Percentiles rank a stretch among this genome's conserved stretches.
Conservation (phyloP, 345 rosid species). For the Acer campestre region DNA sequence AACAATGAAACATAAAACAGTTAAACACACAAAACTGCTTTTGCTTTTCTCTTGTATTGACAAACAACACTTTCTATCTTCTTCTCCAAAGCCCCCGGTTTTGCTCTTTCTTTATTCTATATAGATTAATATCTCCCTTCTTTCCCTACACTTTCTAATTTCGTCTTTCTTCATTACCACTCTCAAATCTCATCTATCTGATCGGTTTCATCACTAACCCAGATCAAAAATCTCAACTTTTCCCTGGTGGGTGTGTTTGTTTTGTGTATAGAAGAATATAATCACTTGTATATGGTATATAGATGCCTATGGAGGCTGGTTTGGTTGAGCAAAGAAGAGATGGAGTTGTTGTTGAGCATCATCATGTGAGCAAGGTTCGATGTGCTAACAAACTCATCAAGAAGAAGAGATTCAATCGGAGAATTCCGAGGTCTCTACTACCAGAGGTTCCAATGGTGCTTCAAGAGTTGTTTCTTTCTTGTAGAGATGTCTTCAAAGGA, state of each 20-base stretch:
- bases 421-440: neutral
- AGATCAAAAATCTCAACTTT: neutral
- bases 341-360: conserved; percentile 11
- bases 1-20: too few relatives aligned
- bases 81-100: conserved; percentile 57
- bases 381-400: conserved; percentile 29
- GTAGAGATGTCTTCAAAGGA: conserved; percentile 55
- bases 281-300: neutral
- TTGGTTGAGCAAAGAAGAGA: conserved; percentile 37
- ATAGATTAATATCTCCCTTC: neutral
- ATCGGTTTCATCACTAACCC: neutral
- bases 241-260: neutral
- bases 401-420: conserved; percentile 36
- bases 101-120: conserved; percentile 28
- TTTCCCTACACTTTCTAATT: neutral
- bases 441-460: conserved; percentile 25
- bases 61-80: neutral
- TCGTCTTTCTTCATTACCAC: too few relatives aligned
- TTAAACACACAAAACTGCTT: neutral
- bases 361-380: conserved; percentile 31
- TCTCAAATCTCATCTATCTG: too few relatives aligned
- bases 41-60: neutral
- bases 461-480: conserved; percentile 51
- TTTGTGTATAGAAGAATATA: neutral
- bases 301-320: conserved; percentile 35